Percentiles rank a stretch among this genome's conserved stretches.
Conservation (phyloP, 192 early-diverging fungal species). For the Backusella morwellensis region DNA sequence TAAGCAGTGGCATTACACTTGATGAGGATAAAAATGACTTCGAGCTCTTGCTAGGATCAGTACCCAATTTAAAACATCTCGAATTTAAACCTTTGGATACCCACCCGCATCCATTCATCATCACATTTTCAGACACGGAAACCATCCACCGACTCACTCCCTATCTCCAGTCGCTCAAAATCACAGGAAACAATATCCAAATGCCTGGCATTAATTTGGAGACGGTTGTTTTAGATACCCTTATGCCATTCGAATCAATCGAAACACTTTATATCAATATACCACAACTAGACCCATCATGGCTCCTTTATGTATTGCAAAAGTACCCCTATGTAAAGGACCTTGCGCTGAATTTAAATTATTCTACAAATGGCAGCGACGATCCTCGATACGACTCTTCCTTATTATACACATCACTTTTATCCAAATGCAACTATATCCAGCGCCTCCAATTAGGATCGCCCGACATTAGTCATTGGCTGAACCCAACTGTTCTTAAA, state of each 20-base stretch:
- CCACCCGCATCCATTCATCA: not conserved
- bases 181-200: not conserved
- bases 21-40: not conserved
- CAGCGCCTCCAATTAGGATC: not conserved
- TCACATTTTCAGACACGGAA: not conserved
- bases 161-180: not conserved
- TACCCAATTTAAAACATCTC: not conserved
- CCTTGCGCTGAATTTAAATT: not conserved
- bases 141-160: not conserved
- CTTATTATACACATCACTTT: not conserved
- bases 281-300: not conserved
- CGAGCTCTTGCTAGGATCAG: not conserved
- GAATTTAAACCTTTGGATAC: not conserved
- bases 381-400: not conserved
- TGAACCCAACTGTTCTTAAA: not conserved
- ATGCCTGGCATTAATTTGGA: not conserved
- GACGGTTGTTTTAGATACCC: not conserved
- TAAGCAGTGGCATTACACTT: not conserved
- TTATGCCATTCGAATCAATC: not conserved
- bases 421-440: not conserved
- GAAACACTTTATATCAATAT: not conserved
- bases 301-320: not conserved
- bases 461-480: not conserved
- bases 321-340: not conserved
- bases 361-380: not conserved